Evolutionary conservation across 2,329 filamentous ascomycete genomes (phyloP), one percentile per base, ranked within the genome.

Genomic region (Trichophyton simii): DNA sequence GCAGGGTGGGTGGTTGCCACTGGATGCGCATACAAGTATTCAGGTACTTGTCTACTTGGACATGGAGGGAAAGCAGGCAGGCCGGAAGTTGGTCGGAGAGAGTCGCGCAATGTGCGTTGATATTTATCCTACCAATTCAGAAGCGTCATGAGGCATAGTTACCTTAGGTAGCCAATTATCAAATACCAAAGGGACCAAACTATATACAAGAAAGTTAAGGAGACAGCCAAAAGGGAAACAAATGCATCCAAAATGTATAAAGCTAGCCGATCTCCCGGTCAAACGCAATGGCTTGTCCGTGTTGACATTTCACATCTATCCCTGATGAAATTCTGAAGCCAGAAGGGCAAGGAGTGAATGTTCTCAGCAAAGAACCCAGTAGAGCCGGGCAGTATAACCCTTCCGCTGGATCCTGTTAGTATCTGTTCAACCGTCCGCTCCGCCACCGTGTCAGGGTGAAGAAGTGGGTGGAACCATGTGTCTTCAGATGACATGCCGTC

Each of bases 371-470:
- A 31, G 62, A 83, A 68, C 42, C 77, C 74, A 60, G 78, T 66
- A 52, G 79, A 74, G 1, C 71, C 76, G 0, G 85, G 85, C 60
- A 83, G 50, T 22, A 83, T 66, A 20, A 88, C 69, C 71, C 85
- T 79, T 1, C 79, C 81, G 68, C 82, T 84, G 63, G 76, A 72
- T 1, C 84, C 85, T 1, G 67, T 75, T 44, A 86, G 67, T 5
- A 88, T 81, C 68, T 86, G 80, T 63, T 77, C 73, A 0, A 86
- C 83, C 59, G 88, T 78, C 5, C 76, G 80, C 67, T 87, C 82
- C 0, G 85, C 85, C 11, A 89, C 84, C 1, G 81, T 84, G 70
- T 84, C 83, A 0, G 82, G 78, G 65, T 83, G 76, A 62, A 87
- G 72, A 36, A 80, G 68, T 1, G 80, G 81, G 62, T 79, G 69